A percentile compares a stretch with the other conserved stretches of the same genome.
Evolutionary conservation across 805 yeast species (phyloP).

Genomic region (Myxozyma neglecta): DNA sequence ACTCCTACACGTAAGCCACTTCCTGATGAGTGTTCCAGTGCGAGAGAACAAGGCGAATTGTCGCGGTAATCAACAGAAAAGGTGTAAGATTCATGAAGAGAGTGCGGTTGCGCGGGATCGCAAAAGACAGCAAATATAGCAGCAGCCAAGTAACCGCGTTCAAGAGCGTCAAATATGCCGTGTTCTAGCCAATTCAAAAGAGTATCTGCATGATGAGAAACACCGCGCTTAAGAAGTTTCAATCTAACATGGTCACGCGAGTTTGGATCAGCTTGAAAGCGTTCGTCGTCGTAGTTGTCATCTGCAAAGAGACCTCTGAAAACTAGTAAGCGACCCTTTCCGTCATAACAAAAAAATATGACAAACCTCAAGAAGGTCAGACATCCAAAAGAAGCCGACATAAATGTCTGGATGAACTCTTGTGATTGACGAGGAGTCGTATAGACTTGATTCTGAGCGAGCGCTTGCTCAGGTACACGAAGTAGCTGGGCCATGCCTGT

Average conservation of each 20-base stretch:
- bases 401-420: conserved; percentile 50
- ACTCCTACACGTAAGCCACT: conserved; percentile 31
- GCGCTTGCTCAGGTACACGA: conserved; percentile 7
- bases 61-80: conserved; percentile 49
- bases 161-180: conserved; percentile 51
- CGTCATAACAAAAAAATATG: not conserved
- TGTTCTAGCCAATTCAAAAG: conserved; percentile 56
- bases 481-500: conserved; percentile 20
- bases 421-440: conserved; percentile 42
- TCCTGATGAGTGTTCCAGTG: conserved; percentile 34
- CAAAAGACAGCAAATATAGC: conserved; percentile 50
- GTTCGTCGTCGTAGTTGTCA: conserved; percentile 51
- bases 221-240: conserved; percentile 52
- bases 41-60: conserved; percentile 19
- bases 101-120: conserved; percentile 47
- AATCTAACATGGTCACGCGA: conserved; percentile 46
- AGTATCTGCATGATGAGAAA: conserved; percentile 49
- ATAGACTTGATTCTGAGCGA: conserved; percentile 12
- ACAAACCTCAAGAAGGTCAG: conserved; percentile 47
- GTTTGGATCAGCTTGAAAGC: conserved; percentile 40
- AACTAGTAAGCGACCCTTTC: not conserved
- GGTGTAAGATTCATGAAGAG: conserved; percentile 52
- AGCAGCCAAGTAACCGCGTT: conserved; percentile 46
- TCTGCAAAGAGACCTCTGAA: conserved; percentile 57
- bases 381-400: conserved; percentile 58